Evolutionary conservation across 495 filamentous ascomycete genomes (phyloP), one percentile per base, ranked within the genome.

Genomic region (Xylaria bambusicola): DNA sequence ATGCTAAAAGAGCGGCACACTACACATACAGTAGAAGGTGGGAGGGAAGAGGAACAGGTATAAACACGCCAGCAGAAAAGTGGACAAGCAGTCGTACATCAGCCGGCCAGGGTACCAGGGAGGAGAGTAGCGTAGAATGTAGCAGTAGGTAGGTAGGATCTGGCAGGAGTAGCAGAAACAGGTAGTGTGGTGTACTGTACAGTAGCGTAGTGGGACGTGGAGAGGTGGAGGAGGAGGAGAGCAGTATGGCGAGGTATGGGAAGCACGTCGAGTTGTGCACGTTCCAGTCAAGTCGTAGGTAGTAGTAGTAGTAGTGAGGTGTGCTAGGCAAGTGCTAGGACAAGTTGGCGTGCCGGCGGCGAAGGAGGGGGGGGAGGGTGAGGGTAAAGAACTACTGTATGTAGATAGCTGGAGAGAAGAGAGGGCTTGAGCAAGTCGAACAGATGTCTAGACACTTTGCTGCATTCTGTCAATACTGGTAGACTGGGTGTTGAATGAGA

Each of bases 201-300:
- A 23, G 50, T 41, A 41, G 36, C 3, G 36, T 21, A 54, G 38
- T 21, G 17, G 21, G n/a, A 54, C 24, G 52, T 54, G 52, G 52
- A 44, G 52, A 54, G 52, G 52, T 33, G 38, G 52, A 54, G 52
- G 52, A 36, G 35, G n/a, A n/a, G n/a, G n/a, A 41, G 20, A 17
- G 29, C 33, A 15, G 26, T 53, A 24, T 41, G 50, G 36, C 23
- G 49, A 13, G 49, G 29, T 33, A 33, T 26, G 31, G 27, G 18
- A 52, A 17, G 10, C 1, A 23, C 23, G 12, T n/a, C n/a, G n/a
- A n/a, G n/a, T n/a, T 42, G 47, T 44, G 46, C 42, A 58, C 45
- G 46, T 58, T 58, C 23, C 33, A 49, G 21, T 48, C 7, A 51
- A 31, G 48, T 2, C 5, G 31, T 5, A 33, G 31, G 5, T 33